A percentile compares a stretch with the other conserved stretches of the same genome.
Conservation (phyloP, 176 grass and related monocot species). For the Triticum turgidum region DNA sequence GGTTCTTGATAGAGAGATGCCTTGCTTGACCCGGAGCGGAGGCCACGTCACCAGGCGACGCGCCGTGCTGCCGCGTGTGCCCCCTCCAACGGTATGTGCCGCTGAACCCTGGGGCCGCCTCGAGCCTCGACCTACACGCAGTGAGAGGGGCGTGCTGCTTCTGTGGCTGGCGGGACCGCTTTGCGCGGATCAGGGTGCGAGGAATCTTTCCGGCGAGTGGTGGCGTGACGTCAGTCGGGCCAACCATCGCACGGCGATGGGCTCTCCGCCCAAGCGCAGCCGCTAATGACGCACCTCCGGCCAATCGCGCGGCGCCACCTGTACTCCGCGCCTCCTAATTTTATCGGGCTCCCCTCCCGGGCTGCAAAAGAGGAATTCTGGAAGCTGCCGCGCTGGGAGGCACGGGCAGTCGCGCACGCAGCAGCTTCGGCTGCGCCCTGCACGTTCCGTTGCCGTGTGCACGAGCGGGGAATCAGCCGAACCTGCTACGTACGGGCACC, state of each 20-base stretch:
- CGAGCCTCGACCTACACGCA: not conserved
- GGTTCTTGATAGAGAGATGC: constrained; percentile 7
- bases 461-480: not conserved
- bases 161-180: not conserved
- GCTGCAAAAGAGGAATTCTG: not conserved
- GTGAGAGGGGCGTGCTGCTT: not conserved
- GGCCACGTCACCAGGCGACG: not conserved
- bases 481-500: not conserved
- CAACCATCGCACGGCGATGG: not conserved
- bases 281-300: not conserved
- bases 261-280: not conserved
- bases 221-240: not conserved
- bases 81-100: not conserved
- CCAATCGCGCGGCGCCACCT: not conserved
- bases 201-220: constrained; percentile 14
- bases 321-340: not conserved
- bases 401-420: not conserved
- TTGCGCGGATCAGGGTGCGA: not conserved
- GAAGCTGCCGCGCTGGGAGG: not conserved
- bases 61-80: not conserved
- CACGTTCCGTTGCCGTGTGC: not conserved
- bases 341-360: not conserved
- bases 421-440: not conserved
- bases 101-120: not conserved
- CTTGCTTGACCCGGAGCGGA: not conserved